Evolutionary conservation across 2,329 filamentous ascomycete species (phyloP), one percentile per base, ranked within the genome.

Genomic region (Diaporthe nobilis): DNA sequence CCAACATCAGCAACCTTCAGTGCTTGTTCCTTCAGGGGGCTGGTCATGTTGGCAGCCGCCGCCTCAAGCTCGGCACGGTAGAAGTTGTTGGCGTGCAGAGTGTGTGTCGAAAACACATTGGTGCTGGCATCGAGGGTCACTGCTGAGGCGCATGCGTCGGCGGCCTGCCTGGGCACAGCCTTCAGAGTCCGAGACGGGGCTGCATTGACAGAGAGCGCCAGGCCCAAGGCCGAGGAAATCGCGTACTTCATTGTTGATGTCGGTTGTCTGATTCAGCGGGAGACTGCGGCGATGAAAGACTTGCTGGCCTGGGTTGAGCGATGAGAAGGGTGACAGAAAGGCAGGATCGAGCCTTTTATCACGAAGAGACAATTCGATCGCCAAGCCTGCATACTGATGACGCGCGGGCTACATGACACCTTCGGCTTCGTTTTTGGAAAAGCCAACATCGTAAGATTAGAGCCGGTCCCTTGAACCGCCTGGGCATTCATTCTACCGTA

Each of bases 101-200:
- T 85, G 81, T 86, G 85, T 77, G 82, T 80, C 67, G 79, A 77
- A 73, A 79, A 86, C 49, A 84, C 78, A 79, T 86, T 86, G 77
- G 81, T 83, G 78, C 75, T 81, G 77, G 84, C 83, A 68, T 85
- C 82, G 75, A 86, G 81, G 70, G 79, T 81, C 74, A 85, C 84
- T 75, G 83, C 80, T 22, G 83, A 81, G 58, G 80, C 73, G 80
- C 84, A 86, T 44, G 78, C 83, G 4, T 79, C 76, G 6, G 78
- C 77, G n/a, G 81, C 81, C 72, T 81, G 78, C 28, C 81, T 80
- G 31, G 81, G 82, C 75, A 79, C 58, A 58, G 81, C 76, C 73
- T 81, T 77, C 72, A 77, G 74, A n/a, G 80, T 81, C 44, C 72
- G 25, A 34, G 82, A 80, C 20, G 84, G 83, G 31, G 83, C 82